Conservation (phyloP, 2,329 filamentous ascomycete genomes). For the Berkeleyomyces rouxiae region DNA sequence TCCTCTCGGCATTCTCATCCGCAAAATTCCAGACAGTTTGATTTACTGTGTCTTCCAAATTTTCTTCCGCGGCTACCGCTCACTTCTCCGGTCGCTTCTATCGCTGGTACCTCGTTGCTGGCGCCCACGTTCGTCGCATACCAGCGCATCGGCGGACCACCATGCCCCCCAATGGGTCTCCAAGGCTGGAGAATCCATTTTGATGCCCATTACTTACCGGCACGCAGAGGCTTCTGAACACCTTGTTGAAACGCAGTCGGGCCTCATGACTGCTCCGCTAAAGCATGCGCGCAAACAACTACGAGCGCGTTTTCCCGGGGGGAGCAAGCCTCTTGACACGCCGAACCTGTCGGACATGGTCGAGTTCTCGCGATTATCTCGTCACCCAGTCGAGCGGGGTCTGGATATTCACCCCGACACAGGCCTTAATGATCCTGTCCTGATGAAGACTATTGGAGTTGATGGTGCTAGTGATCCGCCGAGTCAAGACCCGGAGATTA, state of each 20-base stretch:
- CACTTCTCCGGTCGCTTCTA: slow-evolving; percentile 12
- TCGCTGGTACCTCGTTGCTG: slow-evolving; percentile 14
- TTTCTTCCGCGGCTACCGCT: slow-evolving; percentile 15
- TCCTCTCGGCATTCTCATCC: slow-evolving; percentile 36
- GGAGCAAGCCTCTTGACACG: slow-evolving; percentile 8
- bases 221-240: slow-evolving; percentile 14
- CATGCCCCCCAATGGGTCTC: slow-evolving; percentile 17
- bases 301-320: slow-evolving; percentile 3
- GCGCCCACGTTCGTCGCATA: slow-evolving; percentile 6
- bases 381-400: slow-evolving; percentile 17
- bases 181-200: slow-evolving; percentile 16
- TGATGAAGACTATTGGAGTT: slow-evolving; percentile 19
- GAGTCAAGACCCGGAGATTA: slow-evolving; percentile 24
- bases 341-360: slow-evolving; percentile 21
- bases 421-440: slow-evolving; percentile 24
- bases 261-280: slow-evolving; percentile 10
- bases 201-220: slow-evolving; percentile 17
- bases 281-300: slow-evolving; percentile 8
- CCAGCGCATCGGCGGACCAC: slow-evolving; percentile 12
- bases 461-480: slow-evolving; percentile 21
- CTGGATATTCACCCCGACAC: slow-evolving; percentile 28
- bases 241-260: background rate
- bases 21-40: slow-evolving; percentile 25
- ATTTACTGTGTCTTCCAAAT: slow-evolving; percentile 19
- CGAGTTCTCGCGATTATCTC: slow-evolving; percentile 20